A percentile compares a stretch with the other conserved stretches of the same genome.
Evolutionary conservation across 129 eudicot genomes (phyloP).

Genomic region (Centaurea solstitialis): DNA sequence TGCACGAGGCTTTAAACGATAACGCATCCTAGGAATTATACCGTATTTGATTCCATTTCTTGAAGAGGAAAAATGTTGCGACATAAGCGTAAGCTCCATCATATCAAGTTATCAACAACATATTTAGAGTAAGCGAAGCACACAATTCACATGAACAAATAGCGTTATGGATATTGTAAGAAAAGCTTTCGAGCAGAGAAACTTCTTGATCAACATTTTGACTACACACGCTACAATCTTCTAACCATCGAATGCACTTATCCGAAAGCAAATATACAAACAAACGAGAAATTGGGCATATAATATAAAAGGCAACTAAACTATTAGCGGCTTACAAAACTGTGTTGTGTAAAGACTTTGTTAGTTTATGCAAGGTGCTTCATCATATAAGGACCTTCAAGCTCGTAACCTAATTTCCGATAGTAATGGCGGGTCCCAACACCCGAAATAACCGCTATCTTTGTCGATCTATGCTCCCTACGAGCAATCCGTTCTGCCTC

Average conservation of each 20-base stretch:
- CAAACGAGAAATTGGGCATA: not conserved
- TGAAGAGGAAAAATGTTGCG: slow-evolving; percentile 56
- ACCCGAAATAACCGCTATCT: slow-evolving; percentile 91
- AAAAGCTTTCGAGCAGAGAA: slow-evolving; percentile 74
- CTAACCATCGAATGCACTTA: slow-evolving; percentile 45
- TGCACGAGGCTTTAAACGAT: not conserved
- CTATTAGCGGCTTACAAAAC: slow-evolving; percentile 24
- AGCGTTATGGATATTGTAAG: slow-evolving; percentile 73
- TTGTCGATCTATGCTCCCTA: slow-evolving; percentile 83
- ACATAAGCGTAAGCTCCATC: slow-evolving; percentile 53
- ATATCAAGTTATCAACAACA: slow-evolving; percentile 53
- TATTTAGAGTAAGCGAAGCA: slow-evolving; percentile 65
- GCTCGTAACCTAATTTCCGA: slow-evolving; percentile 93
- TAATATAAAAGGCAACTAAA: not conserved
- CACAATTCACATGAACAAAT: too few relatives aligned
- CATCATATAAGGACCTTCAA: slow-evolving; percentile 97
- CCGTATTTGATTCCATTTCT: slow-evolving; percentile 75
- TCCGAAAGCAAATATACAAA: slow-evolving; percentile 17
- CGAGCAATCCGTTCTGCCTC: slow-evolving; percentile 91
- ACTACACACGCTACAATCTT: slow-evolving; percentile 59
- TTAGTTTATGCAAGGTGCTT: slow-evolving; percentile 53
- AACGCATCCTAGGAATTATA: not conserved
- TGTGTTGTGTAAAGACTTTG: slow-evolving; percentile 4
- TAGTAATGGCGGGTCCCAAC: slow-evolving; percentile 97
- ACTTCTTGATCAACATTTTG: slow-evolving; percentile 8